Percentiles rank a stretch among this genome's conserved stretches.
Conservation (phyloP, 2,329 filamentous ascomycete species). For the Trichoderma atroviride region DNA sequence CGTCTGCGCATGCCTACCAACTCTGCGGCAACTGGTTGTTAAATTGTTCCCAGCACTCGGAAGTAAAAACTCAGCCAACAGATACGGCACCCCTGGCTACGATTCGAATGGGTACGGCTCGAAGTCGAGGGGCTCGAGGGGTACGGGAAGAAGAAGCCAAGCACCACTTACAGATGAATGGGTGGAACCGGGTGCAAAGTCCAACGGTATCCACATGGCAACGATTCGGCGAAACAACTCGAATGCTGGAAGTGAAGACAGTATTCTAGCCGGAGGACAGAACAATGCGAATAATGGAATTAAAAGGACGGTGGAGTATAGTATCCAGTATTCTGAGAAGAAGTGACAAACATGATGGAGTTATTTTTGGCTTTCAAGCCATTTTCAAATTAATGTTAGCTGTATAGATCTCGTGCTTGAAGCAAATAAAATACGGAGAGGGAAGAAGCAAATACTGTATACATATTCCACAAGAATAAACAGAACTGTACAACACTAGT, state of each 20-base stretch:
- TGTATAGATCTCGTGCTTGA: background rate
- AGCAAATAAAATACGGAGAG: no score
- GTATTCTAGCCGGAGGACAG: background rate
- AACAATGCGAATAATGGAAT: background rate
- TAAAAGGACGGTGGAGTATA: background rate
- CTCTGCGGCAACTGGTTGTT: background rate
- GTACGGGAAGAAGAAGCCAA: background rate
- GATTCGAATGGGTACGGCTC: background rate
- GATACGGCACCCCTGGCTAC: background rate
- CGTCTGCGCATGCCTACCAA: background rate
- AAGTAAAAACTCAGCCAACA: background rate
- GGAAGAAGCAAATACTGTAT: background rate
- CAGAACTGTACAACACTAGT: background rate
- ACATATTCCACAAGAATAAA: background rate
- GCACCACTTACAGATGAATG: background rate
- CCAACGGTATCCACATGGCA: constrained; percentile 1
- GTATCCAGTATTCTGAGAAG: constrained; percentile 1
- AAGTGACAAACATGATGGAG: background rate
- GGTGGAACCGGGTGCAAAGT: background rate
- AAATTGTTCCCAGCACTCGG: background rate
- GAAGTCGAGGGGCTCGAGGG: background rate
- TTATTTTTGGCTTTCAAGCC: background rate
- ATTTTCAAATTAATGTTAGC: background rate
- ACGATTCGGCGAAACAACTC: background rate
- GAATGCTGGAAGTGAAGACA: background rate